Evolutionary conservation across 2,329 filamentous ascomycete genomes (phyloP).

Genomic region (Leptosphaerulina australis): DNA sequence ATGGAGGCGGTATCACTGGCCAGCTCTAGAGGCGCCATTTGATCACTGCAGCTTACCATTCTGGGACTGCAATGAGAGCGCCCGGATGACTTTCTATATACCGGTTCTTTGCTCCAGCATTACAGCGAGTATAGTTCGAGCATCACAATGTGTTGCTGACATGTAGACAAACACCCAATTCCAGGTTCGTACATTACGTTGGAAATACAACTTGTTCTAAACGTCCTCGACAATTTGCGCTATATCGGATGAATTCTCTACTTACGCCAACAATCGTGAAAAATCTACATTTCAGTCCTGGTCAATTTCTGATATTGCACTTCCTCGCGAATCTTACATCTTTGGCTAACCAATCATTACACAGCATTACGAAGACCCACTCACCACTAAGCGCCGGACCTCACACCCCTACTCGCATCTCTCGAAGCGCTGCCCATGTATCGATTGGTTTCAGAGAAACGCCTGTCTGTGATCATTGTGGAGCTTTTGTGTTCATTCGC

Average conservation of each 20-base stretch:
- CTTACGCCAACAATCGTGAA: no score
- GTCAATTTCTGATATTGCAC: not conserved
- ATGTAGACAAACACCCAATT: not conserved
- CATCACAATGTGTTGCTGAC: slow-evolving; percentile 7
- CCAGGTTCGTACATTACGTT: no score
- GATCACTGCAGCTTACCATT: not conserved
- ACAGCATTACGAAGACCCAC: slow-evolving; percentile 1
- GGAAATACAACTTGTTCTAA: no score
- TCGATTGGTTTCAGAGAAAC: slow-evolving; percentile 12
- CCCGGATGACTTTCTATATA: not conserved
- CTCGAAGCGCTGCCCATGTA: slow-evolving; percentile 19
- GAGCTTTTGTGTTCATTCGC: slow-evolving; percentile 1
- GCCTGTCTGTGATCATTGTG: not conserved
- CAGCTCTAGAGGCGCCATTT: slow-evolving; percentile 37
- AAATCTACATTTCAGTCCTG: not conserved
- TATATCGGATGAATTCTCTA: no score
- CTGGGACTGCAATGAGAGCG: slow-evolving; percentile 3
- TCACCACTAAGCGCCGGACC: slow-evolving; percentile 13
- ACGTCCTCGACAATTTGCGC: no score
- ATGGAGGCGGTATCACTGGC: slow-evolving; percentile 45
- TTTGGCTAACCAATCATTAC: slow-evolving; percentile 3
- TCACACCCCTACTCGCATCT: slow-evolving; percentile 2
- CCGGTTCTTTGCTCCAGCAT: not conserved
- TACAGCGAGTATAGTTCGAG: not conserved
- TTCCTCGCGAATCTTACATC: not conserved